Evolutionary conservation across 768 basidiomycete genomes (phyloP).

Genomic region (Piloderma croceum): DNA sequence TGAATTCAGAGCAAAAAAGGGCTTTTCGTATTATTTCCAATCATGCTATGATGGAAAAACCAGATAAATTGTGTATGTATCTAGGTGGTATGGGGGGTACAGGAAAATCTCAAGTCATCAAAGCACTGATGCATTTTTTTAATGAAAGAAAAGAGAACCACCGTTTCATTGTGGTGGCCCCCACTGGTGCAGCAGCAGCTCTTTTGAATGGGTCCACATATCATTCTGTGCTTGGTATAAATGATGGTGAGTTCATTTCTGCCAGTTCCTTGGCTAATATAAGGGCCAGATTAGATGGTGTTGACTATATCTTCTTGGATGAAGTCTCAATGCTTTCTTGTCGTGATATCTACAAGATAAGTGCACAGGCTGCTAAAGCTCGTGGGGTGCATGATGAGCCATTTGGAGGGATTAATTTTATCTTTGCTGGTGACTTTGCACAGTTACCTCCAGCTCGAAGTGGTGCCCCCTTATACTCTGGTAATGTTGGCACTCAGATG

Average conservation of each 20-base stretch:
- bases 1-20: too few species aligned
- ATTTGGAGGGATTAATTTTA: constrained; percentile 29
- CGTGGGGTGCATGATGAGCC: constrained; percentile 2
- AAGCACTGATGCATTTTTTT: constrained; percentile 13
- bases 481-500: too few species aligned
- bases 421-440: constrained; percentile 32
- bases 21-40: too few species aligned
- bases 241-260: too few species aligned
- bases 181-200: constrained; percentile 22
- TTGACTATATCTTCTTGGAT: too few species aligned
- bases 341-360: too few species aligned
- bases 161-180: constrained; percentile 16
- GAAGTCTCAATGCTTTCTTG: too few species aligned
- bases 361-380: too few species aligned
- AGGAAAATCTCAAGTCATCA: constrained; percentile 13
- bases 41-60: neutral
- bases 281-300: constrained; percentile 10
- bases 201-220: constrained; percentile 18
- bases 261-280: constrained; percentile 25
- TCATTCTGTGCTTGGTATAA: too few species aligned
- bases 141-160: constrained; percentile 5
- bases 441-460: constrained; percentile 24
- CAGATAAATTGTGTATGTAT: constrained; percentile 8
- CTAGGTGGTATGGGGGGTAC: constrained; percentile 13
- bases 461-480: constrained; percentile 20